Conservation (phyloP, 768 basidiomycete genomes). For the Serendipita sp. region DNA sequence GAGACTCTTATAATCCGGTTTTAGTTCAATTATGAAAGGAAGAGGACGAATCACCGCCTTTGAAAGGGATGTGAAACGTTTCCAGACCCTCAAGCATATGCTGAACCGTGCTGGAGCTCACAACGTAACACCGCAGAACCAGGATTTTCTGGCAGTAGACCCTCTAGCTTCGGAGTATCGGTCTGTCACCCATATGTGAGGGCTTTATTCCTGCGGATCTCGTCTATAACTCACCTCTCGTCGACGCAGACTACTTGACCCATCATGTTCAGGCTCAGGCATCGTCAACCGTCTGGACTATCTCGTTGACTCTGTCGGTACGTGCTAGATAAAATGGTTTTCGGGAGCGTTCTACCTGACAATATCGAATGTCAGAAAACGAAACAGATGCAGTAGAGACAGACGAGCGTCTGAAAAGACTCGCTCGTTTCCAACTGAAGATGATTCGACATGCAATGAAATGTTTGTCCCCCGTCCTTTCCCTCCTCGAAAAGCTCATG, state of each 20-base stretch:
- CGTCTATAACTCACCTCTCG: no score
- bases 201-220: neutral
- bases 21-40: constrained; percentile 22
- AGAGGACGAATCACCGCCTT: constrained; percentile 51
- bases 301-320: constrained; percentile 55
- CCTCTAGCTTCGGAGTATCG: constrained; percentile 38
- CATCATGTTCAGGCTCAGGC: constrained; percentile 91
- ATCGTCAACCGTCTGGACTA: constrained; percentile 83
- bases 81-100: constrained; percentile 73
- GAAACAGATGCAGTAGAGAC: constrained; percentile 31
- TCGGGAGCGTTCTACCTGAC: constrained; percentile 10
- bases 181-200: constrained; percentile 76
- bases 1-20: neutral
- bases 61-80: constrained; percentile 72
- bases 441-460: constrained; percentile 94
- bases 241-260: constrained; percentile 68
- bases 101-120: constrained; percentile 64
- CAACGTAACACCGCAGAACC: constrained; percentile 61
- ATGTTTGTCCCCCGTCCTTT: constrained; percentile 35
- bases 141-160: constrained; percentile 72
- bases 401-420: constrained; percentile 61
- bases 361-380: constrained; percentile 28
- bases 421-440: constrained; percentile 75
- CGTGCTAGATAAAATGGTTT: neutral
- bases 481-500: neutral